Evolutionary conservation across 306 rosid genomes (phyloP).

Genomic region (Acacia melanoxylon): DNA sequence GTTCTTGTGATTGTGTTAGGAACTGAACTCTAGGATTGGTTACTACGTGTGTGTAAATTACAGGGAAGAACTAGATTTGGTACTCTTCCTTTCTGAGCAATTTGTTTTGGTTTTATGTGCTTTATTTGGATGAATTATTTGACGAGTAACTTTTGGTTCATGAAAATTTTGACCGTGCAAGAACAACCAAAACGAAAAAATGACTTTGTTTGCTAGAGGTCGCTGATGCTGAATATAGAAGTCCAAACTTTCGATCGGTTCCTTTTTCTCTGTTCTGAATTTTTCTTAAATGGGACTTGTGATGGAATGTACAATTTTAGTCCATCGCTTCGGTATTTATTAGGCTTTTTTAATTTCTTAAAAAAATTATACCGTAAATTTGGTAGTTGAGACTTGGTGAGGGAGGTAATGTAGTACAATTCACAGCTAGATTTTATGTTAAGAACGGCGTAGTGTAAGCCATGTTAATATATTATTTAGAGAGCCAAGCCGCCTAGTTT

Average conservation of each 20-base stretch:
- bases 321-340: neutral
- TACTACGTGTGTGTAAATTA: neutral
- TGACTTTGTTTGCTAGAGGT: neutral
- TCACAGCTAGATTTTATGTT: too few relatives aligned
- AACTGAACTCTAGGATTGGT: neutral
- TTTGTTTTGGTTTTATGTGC: neutral
- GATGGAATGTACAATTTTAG: constrained; percentile 1
- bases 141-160: neutral
- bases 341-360: neutral
- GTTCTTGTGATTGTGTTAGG: neutral
- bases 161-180: neutral
- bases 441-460: too few relatives aligned
- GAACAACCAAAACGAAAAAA: neutral
- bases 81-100: neutral
- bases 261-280: neutral
- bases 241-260: neutral
- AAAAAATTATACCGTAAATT: neutral
- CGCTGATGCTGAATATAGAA: neutral
- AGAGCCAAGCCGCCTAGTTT: neutral
- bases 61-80: constrained; percentile 18
- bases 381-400: neutral
- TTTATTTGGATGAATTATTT: constrained; percentile 1
- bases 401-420: neutral
- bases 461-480: too few relatives aligned
- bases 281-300: neutral